Evolutionary conservation across 768 basidiomycete genomes (phyloP).

Genomic region (Kwoniella shandongensis): DNA sequence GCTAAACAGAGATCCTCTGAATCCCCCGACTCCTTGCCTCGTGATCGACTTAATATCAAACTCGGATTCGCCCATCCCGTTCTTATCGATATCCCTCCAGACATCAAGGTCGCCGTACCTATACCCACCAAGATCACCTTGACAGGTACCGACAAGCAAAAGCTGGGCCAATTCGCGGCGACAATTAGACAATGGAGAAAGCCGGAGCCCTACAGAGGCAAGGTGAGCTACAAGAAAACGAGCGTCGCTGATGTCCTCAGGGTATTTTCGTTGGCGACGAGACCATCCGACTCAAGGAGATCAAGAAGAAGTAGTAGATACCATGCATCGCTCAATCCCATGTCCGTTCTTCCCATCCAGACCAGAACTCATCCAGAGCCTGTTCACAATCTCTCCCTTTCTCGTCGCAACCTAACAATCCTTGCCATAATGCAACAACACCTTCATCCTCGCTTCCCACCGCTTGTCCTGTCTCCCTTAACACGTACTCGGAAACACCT

Average conservation of each 20-base stretch:
- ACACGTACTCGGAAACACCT: constrained; percentile 27
- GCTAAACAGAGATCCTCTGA: constrained; percentile 52
- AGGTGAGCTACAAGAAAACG: constrained; percentile 61
- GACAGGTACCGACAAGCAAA: constrained; percentile 81
- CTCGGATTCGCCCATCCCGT: constrained; percentile 89
- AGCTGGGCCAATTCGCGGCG: constrained; percentile 82
- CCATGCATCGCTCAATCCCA: constrained; percentile 9
- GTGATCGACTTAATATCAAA: constrained; percentile 71
- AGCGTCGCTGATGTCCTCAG: constrained; percentile 55
- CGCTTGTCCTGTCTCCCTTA: constrained; percentile 37
- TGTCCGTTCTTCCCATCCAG: constrained; percentile 25
- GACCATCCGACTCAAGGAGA: constrained; percentile 81
- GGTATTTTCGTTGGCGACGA: constrained; percentile 94
- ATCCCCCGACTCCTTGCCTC: constrained; percentile 18
- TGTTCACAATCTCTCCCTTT: constrained; percentile 9
- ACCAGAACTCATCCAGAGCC: constrained; percentile 27
- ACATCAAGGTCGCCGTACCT: constrained; percentile 78
- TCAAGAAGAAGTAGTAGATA: constrained; percentile 83
- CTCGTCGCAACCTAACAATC: constrained; percentile 35
- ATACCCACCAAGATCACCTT: constrained; percentile 79
- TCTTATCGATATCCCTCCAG: constrained; percentile 72
- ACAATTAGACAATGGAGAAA: constrained; percentile 77
- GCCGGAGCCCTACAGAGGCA: constrained; percentile 97
- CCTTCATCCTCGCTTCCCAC: constrained; percentile 37
- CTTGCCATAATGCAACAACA: constrained; percentile 35